Base-by-base conservation (phyloP, 2,329 filamentous ascomycete genomes). In the Byssochlamys sp. region DNA sequence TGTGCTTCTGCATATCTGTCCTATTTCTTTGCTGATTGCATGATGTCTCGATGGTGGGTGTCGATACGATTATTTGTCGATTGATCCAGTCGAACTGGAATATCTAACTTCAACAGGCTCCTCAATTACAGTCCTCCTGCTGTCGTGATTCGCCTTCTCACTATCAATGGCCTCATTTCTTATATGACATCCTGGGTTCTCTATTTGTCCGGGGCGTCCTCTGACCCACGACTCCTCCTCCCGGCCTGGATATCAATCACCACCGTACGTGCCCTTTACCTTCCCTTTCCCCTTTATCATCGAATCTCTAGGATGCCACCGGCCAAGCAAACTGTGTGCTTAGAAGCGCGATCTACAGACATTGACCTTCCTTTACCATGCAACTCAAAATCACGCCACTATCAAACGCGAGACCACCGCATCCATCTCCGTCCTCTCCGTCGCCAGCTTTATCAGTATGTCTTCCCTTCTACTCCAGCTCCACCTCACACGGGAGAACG, bases 21-120 rank as follows among this genome's bases (percentile, higher is more conserved):
- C 54, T 91, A 90, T 73, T 89, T 90, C 76, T 91, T 91, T 70
- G 89, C 87, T 58, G 88, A 91, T 74, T 90, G 88, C 72, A 81
- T 91, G 66, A 91, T 91, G 88, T 90, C 87, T 60, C 80, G 89
- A 74, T 91, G 88, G 87, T 89, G 68, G 51, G 79, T 73, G 50
- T 19, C 31, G 45, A 11, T 48, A 33, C 29, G 31, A 51, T n/a
- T 12, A 31, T 56, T 24, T 9, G 54, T 31, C n/a, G 11, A 53
- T 49, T 50, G 33, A 3, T 52, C 53, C 31, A 4, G 54, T 45
- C 31, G 57, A 33, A 39, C 45, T 48, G 57, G 54, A 19, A 35
- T 45, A 55, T 52, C 29, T 58, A 53, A 31, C 29, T 48, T 52
- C 11, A 59, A 58, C 58, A 89, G 87, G 89, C 85, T 94, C 65